phyloP scores from a whole-genome alignment of 352 stramenopile genomes.

The Phytophthora constricta region DNA sequence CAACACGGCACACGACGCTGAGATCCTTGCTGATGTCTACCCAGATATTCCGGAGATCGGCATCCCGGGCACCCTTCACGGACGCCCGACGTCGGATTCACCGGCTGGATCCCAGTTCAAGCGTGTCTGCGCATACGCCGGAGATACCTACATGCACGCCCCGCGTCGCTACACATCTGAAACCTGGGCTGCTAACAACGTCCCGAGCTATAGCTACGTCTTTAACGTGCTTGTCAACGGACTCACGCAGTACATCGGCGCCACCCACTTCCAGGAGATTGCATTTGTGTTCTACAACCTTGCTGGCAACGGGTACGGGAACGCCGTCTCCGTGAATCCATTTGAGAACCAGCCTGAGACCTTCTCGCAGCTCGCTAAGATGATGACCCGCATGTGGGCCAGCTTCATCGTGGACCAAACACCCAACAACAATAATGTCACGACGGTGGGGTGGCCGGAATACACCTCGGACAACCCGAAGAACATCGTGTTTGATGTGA shows the following conservation, averaged over 20 bases:
- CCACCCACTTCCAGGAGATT: conserved; percentile 38
- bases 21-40: background rate
- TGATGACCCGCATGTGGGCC: conserved; percentile 30
- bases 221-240: conserved; percentile 32
- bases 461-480: background rate
- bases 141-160: conserved; percentile 26
- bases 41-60: conserved; percentile 5
- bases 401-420: conserved; percentile 17
- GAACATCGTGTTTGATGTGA: conserved; percentile 1
- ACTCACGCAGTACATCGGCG: conserved; percentile 12
- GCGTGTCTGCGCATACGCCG: conserved; percentile 21
- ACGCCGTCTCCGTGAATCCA: conserved; percentile 25
- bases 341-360: conserved; percentile 30
- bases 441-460: background rate
- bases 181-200: conserved; percentile 27
- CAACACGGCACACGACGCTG: background rate
- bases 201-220: conserved; percentile 36
- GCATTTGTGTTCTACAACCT: conserved; percentile 43
- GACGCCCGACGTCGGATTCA: conserved; percentile 5
- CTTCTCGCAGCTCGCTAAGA: conserved; percentile 13
- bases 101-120: conserved; percentile 28
- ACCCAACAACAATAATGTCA: background rate
- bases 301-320: conserved; percentile 30
- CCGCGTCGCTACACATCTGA: conserved; percentile 26
- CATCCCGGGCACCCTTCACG: conserved; percentile 23